A percentile compares a stretch with the other conserved stretches of the same genome.
phyloP scores from a whole-genome alignment of 31 red algal species.

The Asparagopsis taxiformis region DNA sequence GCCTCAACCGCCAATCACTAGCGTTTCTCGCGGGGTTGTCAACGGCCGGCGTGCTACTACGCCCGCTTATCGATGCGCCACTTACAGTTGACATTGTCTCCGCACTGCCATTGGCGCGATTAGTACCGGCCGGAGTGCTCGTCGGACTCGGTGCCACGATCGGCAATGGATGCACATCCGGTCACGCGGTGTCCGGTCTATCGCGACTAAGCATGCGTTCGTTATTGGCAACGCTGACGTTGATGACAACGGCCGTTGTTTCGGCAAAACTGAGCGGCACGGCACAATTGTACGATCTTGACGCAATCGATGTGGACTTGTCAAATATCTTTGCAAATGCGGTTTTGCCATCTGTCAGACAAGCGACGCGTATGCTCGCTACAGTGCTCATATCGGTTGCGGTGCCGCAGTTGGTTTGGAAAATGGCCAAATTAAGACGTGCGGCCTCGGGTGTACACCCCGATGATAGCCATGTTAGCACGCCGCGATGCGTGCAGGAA shows the following conservation, averaged over 20 bases:
- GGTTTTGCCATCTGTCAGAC: too few species aligned
- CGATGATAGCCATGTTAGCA: too few species aligned
- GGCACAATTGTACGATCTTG: neutral
- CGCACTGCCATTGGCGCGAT: neutral
- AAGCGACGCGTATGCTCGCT: too few species aligned
- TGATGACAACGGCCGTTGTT: conserved; percentile 10
- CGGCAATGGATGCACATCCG: conserved; percentile 35
- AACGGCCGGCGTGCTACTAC: neutral
- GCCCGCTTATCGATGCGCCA: neutral
- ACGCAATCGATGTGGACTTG: neutral
- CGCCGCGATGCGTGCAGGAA: too few species aligned
- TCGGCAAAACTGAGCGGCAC: neutral
- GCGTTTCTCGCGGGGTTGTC: conserved; percentile 1
- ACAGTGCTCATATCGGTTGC: too few species aligned
- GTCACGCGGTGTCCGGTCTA: conserved; percentile 55
- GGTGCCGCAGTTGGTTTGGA: too few species aligned
- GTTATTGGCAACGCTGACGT: neutral
- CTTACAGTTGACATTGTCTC: neutral
- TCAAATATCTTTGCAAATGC: too few species aligned
- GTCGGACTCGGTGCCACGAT: conserved; percentile 34
- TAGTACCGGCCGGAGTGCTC: conserved; percentile 4
- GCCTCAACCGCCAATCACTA: neutral
- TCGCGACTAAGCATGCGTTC: conserved; percentile 26
- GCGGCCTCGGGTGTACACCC: too few species aligned
- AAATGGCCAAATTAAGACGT: too few species aligned